A percentile compares a stretch with the other conserved stretches of the same genome.
phyloP scores from a whole-genome alignment of 106 monocot genomes.

The Dendrobium huoshanense region DNA sequence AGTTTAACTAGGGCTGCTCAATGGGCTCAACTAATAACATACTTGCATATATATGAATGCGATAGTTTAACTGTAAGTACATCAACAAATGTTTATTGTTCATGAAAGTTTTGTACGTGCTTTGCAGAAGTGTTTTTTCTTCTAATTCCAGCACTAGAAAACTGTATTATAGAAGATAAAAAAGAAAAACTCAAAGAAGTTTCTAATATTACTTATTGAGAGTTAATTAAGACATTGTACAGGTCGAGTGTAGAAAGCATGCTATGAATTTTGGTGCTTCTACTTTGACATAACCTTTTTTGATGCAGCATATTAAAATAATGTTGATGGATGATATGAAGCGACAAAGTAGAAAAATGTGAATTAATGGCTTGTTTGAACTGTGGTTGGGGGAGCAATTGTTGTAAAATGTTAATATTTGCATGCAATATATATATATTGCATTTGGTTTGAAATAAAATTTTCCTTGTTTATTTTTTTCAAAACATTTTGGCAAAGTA shows the following conservation, averaged over 20 bases:
- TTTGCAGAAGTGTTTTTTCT: background rate
- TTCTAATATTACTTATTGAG: background rate
- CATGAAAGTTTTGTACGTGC: background rate
- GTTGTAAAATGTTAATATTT: too few relatives aligned
- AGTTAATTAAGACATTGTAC: too few relatives aligned
- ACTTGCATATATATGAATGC: conserved; percentile 78
- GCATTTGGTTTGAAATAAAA: background rate
- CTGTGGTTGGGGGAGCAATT: background rate
- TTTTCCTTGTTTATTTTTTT: background rate
- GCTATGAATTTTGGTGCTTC: background rate
- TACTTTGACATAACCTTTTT: background rate
- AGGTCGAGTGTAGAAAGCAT: background rate
- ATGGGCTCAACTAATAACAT: conserved; percentile 90
- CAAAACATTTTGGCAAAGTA: background rate
- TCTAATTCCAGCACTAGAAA: background rate
- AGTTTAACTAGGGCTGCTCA: conserved; percentile 49
- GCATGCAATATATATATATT: too few relatives aligned
- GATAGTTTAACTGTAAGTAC: conserved; percentile 72
- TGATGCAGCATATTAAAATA: background rate
- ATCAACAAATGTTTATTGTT: conserved; percentile 2
- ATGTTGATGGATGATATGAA: background rate
- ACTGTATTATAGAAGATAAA: background rate
- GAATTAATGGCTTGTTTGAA: background rate
- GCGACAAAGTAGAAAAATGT: background rate
- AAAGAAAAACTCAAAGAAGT: background rate